Percentiles rank a stretch among this genome's conserved stretches.
phyloP scores from a whole-genome alignment of 1,284 basidiomycete species.

The Puccinia sorghi region DNA sequence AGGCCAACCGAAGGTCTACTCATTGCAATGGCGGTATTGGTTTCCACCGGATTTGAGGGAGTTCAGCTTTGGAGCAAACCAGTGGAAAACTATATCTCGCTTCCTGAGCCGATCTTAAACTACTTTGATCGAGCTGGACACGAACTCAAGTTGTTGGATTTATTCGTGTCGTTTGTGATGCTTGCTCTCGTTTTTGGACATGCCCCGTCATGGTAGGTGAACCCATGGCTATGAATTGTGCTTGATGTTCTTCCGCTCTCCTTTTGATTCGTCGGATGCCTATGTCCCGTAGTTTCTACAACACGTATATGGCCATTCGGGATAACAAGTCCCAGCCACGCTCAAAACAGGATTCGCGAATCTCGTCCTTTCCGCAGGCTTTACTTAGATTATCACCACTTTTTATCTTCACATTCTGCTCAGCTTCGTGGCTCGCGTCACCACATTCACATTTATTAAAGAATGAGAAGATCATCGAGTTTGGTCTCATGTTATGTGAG shows the following conservation, averaged over 20 bases:
- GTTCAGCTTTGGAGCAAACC: slow-evolving; percentile 35
- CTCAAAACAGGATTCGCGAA: slow-evolving; percentile 17
- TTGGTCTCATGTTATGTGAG: slow-evolving; percentile 38
- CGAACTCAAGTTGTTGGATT: slow-evolving; percentile 26
- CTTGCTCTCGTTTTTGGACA: slow-evolving; percentile 43
- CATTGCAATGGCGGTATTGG: slow-evolving; percentile 42
- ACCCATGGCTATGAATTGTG: neutral
- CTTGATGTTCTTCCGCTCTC: neutral
- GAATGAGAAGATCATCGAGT: slow-evolving; percentile 39
- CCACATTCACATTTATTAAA: slow-evolving; percentile 34
- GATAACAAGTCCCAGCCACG: neutral
- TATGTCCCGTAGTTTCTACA: slow-evolving; percentile 28
- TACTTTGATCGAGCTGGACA: slow-evolving; percentile 20
- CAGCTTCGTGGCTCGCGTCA: slow-evolving; percentile 37
- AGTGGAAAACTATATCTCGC: slow-evolving; percentile 1
- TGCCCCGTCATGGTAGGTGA: slow-evolving; percentile 41
- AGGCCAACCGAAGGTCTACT: slow-evolving; percentile 47
- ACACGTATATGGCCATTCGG: slow-evolving; percentile 29
- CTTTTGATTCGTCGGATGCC: neutral
- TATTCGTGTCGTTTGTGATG: slow-evolving; percentile 41
- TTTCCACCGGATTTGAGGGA: slow-evolving; percentile 25
- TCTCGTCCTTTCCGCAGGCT: slow-evolving; percentile 23
- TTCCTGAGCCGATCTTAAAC: slow-evolving; percentile 16
- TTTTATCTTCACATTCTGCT: slow-evolving; percentile 27
- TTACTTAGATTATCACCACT: slow-evolving; percentile 30